A percentile compares a stretch with the other conserved stretches of the same genome.
Evolutionary conservation across 306 rosid species (phyloP).

Genomic region (Cucurbita moschata): DNA sequence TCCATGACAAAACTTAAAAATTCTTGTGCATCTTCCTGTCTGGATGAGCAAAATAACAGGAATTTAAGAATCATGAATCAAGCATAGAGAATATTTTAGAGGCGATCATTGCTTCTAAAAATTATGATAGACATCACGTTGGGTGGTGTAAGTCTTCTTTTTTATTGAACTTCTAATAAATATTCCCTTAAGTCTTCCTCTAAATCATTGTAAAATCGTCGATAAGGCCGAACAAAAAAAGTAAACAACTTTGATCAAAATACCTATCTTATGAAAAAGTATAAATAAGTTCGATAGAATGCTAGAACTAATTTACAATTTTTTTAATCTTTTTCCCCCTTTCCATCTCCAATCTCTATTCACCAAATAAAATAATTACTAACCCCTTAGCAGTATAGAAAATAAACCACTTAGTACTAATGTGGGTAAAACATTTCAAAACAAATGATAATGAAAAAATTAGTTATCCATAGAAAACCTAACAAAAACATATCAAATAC

Average conservation of each 20-base stretch:
- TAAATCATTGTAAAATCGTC: background rate
- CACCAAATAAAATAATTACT: too few relatives aligned
- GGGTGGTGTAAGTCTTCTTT: background rate
- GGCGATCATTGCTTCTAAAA: background rate
- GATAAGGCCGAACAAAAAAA: background rate
- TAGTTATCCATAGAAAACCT: too few relatives aligned
- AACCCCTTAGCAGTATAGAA: too few relatives aligned
- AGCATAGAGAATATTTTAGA: background rate
- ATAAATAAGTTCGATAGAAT: background rate
- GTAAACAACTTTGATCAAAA: background rate
- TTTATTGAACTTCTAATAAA: background rate
- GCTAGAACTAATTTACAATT: background rate
- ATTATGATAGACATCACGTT: background rate
- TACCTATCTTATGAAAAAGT: background rate
- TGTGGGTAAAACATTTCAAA: too few relatives aligned
- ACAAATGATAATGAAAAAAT: too few relatives aligned
- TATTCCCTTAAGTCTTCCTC: too few relatives aligned
- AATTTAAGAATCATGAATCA: background rate
- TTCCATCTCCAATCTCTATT: background rate
- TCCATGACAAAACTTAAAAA: constrained; percentile 92
- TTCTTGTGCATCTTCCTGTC: constrained; percentile 99
- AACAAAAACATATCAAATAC: too few relatives aligned
- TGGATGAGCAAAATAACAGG: constrained; percentile 13
- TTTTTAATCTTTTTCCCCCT: background rate
- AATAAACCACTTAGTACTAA: too few relatives aligned